Conservation (phyloP, 2,329 filamentous ascomycete species). For the Fusarium siculi region DNA sequence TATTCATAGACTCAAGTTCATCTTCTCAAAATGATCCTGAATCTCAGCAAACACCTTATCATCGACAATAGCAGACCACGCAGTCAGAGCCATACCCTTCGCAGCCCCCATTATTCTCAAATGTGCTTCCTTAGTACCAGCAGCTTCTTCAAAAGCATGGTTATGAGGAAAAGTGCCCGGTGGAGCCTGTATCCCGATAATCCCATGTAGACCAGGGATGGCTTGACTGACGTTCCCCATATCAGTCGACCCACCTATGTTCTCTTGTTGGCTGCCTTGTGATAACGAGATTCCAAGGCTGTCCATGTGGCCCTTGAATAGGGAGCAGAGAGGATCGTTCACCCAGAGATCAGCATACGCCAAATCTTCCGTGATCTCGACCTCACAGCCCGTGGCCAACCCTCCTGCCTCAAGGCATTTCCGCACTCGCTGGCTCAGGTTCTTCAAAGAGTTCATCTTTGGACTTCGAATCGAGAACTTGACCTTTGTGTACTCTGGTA, state of each 20-base stretch:
- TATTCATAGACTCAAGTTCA: neutral
- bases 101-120: neutral
- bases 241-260: neutral
- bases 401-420: neutral
- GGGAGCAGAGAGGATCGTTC: neutral
- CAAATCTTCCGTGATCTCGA: neutral
- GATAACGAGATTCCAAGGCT: neutral
- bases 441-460: neutral
- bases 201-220: neutral
- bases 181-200: neutral
- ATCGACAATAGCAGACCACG: neutral
- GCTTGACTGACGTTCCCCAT: neutral
- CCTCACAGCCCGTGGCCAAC: neutral
- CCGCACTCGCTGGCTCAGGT: neutral
- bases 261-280: neutral
- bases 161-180: fast-evolving
- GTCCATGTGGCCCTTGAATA: neutral
- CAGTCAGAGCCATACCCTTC: neutral
- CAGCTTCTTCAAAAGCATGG: neutral
- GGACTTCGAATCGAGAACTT: neutral
- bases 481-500: neutral
- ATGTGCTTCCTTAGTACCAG: neutral
- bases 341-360: neutral
- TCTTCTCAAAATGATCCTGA: neutral
- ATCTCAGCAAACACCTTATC: neutral